phyloP scores from a whole-genome alignment of 1,284 basidiomycete genomes.

The Kalmanozyma brasiliensis region DNA sequence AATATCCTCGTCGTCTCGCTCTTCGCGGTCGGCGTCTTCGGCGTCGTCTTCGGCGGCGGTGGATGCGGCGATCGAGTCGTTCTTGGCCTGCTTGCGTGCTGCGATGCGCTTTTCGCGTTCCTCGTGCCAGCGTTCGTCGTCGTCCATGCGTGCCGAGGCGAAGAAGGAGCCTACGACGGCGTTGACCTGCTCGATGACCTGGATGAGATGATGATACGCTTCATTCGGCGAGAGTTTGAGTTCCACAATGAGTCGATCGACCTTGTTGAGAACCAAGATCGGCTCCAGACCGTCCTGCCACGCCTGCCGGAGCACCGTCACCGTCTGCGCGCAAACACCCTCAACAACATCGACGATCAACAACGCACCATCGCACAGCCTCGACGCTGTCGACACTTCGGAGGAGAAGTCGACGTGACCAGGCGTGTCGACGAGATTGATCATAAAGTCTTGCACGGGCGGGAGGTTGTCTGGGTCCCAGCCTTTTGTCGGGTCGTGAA shows the following conservation, averaged over 20 bases:
- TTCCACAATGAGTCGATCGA: constrained; percentile 94
- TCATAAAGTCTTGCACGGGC: constrained; percentile 74
- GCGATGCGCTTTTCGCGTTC: constrained; percentile 84
- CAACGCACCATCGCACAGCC: constrained; percentile 93
- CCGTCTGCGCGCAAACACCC: constrained; percentile 97
- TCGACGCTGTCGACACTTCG: constrained; percentile 92
- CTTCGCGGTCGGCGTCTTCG: constrained; percentile 71
- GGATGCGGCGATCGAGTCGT: constrained; percentile 51
- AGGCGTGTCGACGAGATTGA: constrained; percentile 98
- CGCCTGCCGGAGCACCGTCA: constrained; percentile 92
- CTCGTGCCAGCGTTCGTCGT: constrained; percentile 92
- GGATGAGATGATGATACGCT: constrained; percentile 91
- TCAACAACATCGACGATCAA: constrained; percentile 98
- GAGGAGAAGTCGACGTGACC: constrained; percentile 98
- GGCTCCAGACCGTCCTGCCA: constrained; percentile 90
- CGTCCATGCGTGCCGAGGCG: constrained; percentile 90
- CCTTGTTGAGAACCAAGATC: constrained; percentile 95
- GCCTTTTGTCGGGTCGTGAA: constrained; percentile 39
- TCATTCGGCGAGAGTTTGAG: constrained; percentile 90
- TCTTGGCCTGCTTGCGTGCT: constrained; percentile 74
- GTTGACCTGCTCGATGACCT: constrained; percentile 96
- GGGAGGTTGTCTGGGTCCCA: constrained; percentile 57
- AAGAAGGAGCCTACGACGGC: constrained; percentile 98
- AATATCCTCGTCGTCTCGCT: constrained; percentile 90
- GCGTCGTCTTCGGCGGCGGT: constrained; percentile 69